These are phyloP conservation scores for Auriscalpium microsporum DNA, from an alignment of 768 basidiomycete genomes.

Conservation along the genomic window DNA sequence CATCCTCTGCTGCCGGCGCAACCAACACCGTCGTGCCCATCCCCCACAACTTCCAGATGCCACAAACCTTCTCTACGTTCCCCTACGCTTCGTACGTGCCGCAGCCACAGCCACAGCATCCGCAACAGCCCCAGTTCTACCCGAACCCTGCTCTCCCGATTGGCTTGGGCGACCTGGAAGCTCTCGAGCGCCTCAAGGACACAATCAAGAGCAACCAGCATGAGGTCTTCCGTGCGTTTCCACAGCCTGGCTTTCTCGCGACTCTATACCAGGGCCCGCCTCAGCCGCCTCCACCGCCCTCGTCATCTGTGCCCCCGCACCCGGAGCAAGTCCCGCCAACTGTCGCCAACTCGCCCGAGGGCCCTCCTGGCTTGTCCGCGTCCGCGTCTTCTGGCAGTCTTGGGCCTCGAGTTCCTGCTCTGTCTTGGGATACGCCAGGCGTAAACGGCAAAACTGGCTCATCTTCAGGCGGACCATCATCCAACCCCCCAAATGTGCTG, in stretches of 20 bases:
- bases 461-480: not conserved
- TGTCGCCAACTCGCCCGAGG: conserved; percentile 3
- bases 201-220: conserved; percentile 68
- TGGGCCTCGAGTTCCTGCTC: not conserved
- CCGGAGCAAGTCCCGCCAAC: conserved; percentile 23
- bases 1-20: not conserved
- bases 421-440: not conserved
- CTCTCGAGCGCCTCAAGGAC: conserved; percentile 66
- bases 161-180: conserved; percentile 61
- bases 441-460: not conserved
- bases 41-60: conserved; percentile 24
- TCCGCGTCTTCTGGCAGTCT: conserved; percentile 10
- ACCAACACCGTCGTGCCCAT: not conserved
- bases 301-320: conserved; percentile 26
- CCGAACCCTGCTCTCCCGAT: conserved; percentile 28
- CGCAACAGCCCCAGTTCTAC: conserved; percentile 5
- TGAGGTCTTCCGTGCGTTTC: conserved; percentile 56
- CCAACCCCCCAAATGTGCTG: not conserved
- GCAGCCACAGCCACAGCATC: conserved; percentile 1
- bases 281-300: conserved; percentile 4
- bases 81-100: conserved; percentile 2
- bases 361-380: conserved; percentile 12
- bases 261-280: conserved; percentile 54
- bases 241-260: conserved; percentile 57
- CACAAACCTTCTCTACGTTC: conserved; percentile 16